phyloP scores from a whole-genome alignment of 176 grass and related monocot species.

The Eleusine coracana region DNA sequence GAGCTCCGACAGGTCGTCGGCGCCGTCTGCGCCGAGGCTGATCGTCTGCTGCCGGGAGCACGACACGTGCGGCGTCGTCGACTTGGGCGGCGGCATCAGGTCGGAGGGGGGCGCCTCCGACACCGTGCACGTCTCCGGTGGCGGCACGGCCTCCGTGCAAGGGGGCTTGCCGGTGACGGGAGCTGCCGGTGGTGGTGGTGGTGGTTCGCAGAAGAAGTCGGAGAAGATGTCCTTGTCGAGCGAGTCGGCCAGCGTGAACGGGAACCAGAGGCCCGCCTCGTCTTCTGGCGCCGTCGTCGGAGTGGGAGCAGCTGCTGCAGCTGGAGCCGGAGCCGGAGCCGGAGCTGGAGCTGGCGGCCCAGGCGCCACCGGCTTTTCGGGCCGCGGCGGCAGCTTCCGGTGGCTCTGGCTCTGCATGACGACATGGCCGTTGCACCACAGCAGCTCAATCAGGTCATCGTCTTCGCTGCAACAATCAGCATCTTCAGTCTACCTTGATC shows the following conservation, averaged over 20 bases:
- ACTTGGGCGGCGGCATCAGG: slow-evolving; percentile 79
- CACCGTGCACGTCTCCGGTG: not conserved
- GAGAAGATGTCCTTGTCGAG: slow-evolving; percentile 80
- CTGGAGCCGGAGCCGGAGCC: too few relatives aligned
- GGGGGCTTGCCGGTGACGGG: not conserved
- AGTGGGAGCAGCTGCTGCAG: not conserved
- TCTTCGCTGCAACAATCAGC: slow-evolving; percentile 51
- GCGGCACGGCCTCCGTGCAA: not conserved
- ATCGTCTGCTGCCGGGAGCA: slow-evolving; percentile 50
- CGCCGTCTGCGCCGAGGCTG: slow-evolving; percentile 28
- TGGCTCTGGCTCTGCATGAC: slow-evolving; percentile 81
- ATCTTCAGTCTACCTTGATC: not conserved
- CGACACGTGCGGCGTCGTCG: slow-evolving; percentile 35
- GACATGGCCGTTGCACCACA: slow-evolving; percentile 85
- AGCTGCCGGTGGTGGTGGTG: not conserved
- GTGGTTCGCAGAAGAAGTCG: slow-evolving; percentile 66
- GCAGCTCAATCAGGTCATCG: slow-evolving; percentile 75
- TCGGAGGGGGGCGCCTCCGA: slow-evolving; percentile 42
- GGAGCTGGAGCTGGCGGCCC: not conserved
- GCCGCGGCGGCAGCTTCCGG: slow-evolving; percentile 53
- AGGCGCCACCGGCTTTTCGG: slow-evolving; percentile 1
- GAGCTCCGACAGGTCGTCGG: slow-evolving; percentile 41
- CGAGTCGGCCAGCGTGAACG: slow-evolving; percentile 67
- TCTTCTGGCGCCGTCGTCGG: slow-evolving; percentile 45
- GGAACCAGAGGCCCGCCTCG: slow-evolving; percentile 64